These are phyloP conservation scores for Russula sp. DNA, from an alignment of 768 basidiomycete species.

Conservation along the genomic window DNA sequence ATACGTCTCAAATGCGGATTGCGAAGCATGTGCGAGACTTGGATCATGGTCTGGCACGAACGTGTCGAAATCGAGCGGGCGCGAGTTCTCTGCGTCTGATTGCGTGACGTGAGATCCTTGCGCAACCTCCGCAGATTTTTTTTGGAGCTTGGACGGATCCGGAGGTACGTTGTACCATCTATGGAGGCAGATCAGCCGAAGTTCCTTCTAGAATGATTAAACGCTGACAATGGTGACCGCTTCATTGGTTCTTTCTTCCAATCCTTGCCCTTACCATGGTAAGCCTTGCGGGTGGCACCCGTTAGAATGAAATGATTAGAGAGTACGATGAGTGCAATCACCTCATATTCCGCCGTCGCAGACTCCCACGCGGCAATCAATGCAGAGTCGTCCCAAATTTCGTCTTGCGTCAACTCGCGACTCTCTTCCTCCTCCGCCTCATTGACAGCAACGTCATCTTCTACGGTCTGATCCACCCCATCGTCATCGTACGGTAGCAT, in stretches of 20 bases:
- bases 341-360: conserved; percentile 76
- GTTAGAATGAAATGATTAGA: neutral
- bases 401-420: conserved; percentile 59
- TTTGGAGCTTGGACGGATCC: conserved; percentile 24
- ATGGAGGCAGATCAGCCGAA: conserved; percentile 6
- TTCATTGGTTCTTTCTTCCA: conserved; percentile 71
- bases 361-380: conserved; percentile 82
- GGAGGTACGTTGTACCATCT: conserved; percentile 78
- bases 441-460: conserved; percentile 22
- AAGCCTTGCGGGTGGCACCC: conserved; percentile 38
- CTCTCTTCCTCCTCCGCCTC: conserved; percentile 43
- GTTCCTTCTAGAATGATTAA: neutral
- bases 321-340: conserved; percentile 26
- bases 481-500: conserved; percentile 33
- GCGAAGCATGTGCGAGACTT: conserved; percentile 35
- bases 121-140: conserved; percentile 10
- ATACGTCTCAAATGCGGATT: conserved; percentile 20
- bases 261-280: conserved; percentile 59
- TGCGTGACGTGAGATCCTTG: neutral
- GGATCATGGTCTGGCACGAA: conserved; percentile 68
- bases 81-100: conserved; percentile 42
- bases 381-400: conserved; percentile 85
- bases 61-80: conserved; percentile 62
- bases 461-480: conserved; percentile 1
- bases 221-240: conserved; percentile 65